phyloP scores from a whole-genome alignment of 345 rosid species.

The Lepidium aucheri region DNA sequence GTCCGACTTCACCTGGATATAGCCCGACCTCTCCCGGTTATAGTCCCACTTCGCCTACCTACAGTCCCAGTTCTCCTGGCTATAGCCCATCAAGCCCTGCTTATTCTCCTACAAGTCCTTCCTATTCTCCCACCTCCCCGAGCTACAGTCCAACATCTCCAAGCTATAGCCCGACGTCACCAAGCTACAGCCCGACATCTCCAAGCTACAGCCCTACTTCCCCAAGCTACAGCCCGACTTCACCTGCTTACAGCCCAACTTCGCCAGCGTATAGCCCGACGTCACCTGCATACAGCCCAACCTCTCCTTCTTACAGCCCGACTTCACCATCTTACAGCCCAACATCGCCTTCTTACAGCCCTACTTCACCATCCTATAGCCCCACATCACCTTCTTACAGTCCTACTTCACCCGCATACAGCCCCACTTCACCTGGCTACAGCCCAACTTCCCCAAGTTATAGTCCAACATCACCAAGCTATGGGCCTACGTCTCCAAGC shows the following conservation, averaged over 20 bases:
- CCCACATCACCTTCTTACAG: slow-evolving; percentile 77
- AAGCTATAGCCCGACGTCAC: slow-evolving; percentile 72
- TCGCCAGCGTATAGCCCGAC: slow-evolving; percentile 75
- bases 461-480: slow-evolving; percentile 74
- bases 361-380: slow-evolving; percentile 66
- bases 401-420: slow-evolving; percentile 79
- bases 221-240: slow-evolving; percentile 67
- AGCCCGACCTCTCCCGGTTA: slow-evolving; percentile 82
- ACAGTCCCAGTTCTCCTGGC: slow-evolving; percentile 83
- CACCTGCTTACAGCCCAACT: slow-evolving; percentile 66
- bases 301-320: slow-evolving; percentile 78
- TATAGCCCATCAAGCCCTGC: slow-evolving; percentile 88
- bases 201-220: slow-evolving; percentile 82
- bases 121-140: slow-evolving; percentile 64
- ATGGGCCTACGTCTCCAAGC: slow-evolving; percentile 66
- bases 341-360: slow-evolving; percentile 80
- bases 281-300: slow-evolving; percentile 75
- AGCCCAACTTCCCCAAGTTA: slow-evolving; percentile 80
- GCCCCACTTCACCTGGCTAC: slow-evolving; percentile 75
- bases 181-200: slow-evolving; percentile 72
- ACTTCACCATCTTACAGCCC: slow-evolving; percentile 86
- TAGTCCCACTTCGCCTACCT: slow-evolving; percentile 83
- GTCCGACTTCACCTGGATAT: slow-evolving; percentile 78
- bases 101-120: slow-evolving; percentile 64
- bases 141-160: slow-evolving; percentile 84